Evolutionary conservation across 2,329 filamentous ascomycete species (phyloP), one percentile per base, ranked within the genome.

Genomic region (Pseudocercospora macadamiae): DNA sequence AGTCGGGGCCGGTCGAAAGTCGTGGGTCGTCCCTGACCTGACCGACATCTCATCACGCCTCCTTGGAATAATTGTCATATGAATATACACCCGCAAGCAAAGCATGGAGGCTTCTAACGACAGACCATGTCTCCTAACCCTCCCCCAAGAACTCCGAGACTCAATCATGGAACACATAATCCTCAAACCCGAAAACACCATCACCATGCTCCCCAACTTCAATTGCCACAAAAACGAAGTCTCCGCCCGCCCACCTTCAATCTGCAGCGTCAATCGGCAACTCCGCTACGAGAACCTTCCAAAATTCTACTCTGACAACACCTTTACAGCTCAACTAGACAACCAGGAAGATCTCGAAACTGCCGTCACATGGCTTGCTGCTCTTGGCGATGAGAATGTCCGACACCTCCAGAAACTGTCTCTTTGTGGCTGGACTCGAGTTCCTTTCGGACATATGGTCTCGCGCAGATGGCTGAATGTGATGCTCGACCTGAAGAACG

Each of bases 91-190:
- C n/a, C n/a, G n/a, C n/a, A n/a, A n/a, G n/a, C n/a, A n/a, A n/a
- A n/a, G n/a, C n/a, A n/a, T n/a, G n/a, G n/a, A n/a, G n/a, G n/a
- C n/a, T n/a, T n/a, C n/a, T n/a, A n/a, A n/a, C n/a, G n/a, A n/a
- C 44, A 34, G 23, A 45, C 37, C 59, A 23, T 54, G 48, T 37
- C 54, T 70, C 19, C 57, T 70, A 9, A 51, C 52, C n/a, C 64
- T 71, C 3, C 68, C 68, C 5, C 56, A 56, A 51, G 67, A 68
- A 36, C 57, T 68, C 8, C 64, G 66, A 19, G 67, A 71, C 19
- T 57, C 63, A 18, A 69, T 71, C 54, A 60, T 66, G 19, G 39
- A 39, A 8, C 30, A 60, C 32, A 26, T 70, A 3, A 48, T 71
- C 19, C 49, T 61, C 44, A 64, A 65, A 51, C 60, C 59, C 1